Conservation (phyloP, 768 basidiomycete genomes). For the Amanita brunnescens region DNA sequence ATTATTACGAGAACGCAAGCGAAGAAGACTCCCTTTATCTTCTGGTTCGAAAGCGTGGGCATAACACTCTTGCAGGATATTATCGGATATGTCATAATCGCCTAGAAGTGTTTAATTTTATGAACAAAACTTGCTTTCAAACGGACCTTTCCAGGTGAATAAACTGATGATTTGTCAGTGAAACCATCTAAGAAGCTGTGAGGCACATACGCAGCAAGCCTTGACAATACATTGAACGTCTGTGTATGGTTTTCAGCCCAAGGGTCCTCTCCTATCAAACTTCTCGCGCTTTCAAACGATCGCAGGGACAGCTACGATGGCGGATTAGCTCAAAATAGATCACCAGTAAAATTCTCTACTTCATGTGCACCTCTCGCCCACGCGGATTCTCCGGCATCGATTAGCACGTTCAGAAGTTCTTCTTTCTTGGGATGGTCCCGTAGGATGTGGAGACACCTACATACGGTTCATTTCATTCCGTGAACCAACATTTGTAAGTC, state of each 20-base stretch:
- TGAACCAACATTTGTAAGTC: background rate
- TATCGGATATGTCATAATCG: slow-evolving; percentile 43
- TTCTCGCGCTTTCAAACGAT: slow-evolving; percentile 51
- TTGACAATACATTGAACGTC: slow-evolving; percentile 45
- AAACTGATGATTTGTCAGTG: slow-evolving; percentile 27
- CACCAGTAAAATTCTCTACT: slow-evolving; percentile 24
- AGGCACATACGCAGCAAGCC: slow-evolving; percentile 50
- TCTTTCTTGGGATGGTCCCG: slow-evolving; percentile 53
- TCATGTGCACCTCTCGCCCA: slow-evolving; percentile 70
- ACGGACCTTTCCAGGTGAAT: slow-evolving; percentile 54
- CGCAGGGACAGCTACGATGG: slow-evolving; percentile 45
- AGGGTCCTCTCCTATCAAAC: slow-evolving; percentile 42
- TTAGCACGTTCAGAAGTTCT: slow-evolving; percentile 49
- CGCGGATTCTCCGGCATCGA: slow-evolving; percentile 64
- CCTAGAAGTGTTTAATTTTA: slow-evolving; percentile 24
- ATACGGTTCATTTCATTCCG: slow-evolving; percentile 1
- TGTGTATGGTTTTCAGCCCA: slow-evolving; percentile 41
- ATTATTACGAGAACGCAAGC: slow-evolving; percentile 54
- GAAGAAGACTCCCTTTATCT: slow-evolving; percentile 47
- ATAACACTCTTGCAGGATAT: slow-evolving; percentile 46
- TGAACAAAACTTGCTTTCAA: background rate
- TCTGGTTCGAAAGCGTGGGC: slow-evolving; percentile 38
- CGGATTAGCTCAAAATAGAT: background rate
- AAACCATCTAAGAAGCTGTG: background rate
- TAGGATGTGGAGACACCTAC: slow-evolving; percentile 53